Conservation (phyloP, 768 basidiomycete species). For the Ramaria rubella region DNA sequence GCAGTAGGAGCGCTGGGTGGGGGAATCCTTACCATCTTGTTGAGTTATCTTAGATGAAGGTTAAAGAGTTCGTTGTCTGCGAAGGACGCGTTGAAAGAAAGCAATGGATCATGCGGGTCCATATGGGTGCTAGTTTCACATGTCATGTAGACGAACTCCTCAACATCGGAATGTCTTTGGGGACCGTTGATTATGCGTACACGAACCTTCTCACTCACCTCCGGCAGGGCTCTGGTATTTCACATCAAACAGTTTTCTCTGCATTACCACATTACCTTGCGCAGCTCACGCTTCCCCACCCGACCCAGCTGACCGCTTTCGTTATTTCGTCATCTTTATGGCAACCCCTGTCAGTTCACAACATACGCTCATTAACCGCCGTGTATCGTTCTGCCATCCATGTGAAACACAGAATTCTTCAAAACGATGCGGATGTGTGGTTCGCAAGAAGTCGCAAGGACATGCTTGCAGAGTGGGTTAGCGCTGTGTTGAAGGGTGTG, state of each 20-base stretch:
- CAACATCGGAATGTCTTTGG: too few relatives aligned
- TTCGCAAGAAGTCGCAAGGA: conserved; percentile 28
- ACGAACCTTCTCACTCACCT: conserved; percentile 45
- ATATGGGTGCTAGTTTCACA: neutral
- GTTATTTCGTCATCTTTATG: conserved; percentile 53
- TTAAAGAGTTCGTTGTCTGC: neutral
- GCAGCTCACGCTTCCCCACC: conserved; percentile 33
- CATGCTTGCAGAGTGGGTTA: conserved; percentile 44
- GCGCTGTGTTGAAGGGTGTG: conserved; percentile 47
- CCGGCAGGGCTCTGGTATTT: conserved; percentile 38
- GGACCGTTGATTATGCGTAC: conserved; percentile 29
- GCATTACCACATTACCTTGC: conserved; percentile 57
- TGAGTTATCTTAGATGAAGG: conserved; percentile 1
- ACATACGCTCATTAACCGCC: conserved; percentile 43
- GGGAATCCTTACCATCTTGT: neutral
- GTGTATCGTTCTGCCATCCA: conserved; percentile 59
- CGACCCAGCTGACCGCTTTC: conserved; percentile 52
- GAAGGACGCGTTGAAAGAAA: too few relatives aligned
- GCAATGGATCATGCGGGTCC: neutral
- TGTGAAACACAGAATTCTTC: conserved; percentile 39
- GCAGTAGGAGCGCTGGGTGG: conserved; percentile 1
- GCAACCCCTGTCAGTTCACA: conserved; percentile 30
- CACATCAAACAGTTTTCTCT: conserved; percentile 44
- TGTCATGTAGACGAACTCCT: too few relatives aligned
- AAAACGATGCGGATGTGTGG: conserved; percentile 25